Evolutionary conservation across 2,329 filamentous ascomycete genomes (phyloP).

Genomic region (Paecilomyces sp.): DNA sequence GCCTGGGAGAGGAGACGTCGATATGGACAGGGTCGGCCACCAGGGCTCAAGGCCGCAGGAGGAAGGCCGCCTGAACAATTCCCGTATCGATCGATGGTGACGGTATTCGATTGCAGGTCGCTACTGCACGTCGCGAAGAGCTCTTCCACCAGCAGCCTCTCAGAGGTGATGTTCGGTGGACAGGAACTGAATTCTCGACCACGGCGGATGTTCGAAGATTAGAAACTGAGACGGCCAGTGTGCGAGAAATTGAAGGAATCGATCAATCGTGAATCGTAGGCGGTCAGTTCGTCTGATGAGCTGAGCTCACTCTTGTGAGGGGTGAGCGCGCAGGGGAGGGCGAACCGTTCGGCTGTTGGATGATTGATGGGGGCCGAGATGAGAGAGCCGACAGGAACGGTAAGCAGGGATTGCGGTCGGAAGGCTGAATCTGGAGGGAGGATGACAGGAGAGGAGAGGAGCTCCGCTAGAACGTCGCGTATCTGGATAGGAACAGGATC

Average conservation of each 20-base stretch:
- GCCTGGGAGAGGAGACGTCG: constrained; percentile 12
- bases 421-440: not conserved
- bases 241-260: not conserved
- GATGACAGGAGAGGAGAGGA: not conserved
- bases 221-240: not conserved
- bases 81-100: not conserved
- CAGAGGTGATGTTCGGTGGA: not conserved
- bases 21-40: constrained; percentile 3
- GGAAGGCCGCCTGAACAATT: constrained; percentile 2
- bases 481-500: not conserved
- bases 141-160: not conserved
- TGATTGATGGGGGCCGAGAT: not conserved
- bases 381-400: not conserved
- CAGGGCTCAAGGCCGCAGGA: constrained; percentile 5
- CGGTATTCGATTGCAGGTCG: not conserved
- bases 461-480: not conserved
- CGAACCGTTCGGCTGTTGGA: not conserved
- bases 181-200: not conserved
- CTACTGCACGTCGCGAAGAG: not conserved
- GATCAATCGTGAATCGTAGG: not conserved
- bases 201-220: not conserved
- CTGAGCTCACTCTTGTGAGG: not conserved
- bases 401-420: not conserved
- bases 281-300: not conserved
- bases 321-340: not conserved